Evolutionary conservation across 202 grass and related monocot genomes (phyloP).

Genomic region (Panicum hallii): DNA sequence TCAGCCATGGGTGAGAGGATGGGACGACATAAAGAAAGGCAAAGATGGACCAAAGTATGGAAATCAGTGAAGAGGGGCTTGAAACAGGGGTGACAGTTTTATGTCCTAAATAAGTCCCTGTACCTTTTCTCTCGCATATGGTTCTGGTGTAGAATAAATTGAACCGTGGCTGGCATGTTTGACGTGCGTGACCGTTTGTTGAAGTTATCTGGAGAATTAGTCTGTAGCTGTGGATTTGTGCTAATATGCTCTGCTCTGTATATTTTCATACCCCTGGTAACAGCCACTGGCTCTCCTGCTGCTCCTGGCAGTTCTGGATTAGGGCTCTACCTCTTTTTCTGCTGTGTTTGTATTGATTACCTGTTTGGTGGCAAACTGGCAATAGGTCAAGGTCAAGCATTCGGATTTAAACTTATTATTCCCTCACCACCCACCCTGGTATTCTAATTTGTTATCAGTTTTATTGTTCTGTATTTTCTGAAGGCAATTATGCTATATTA

Average conservation of each 20-base stretch:
- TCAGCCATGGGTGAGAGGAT: conserved; percentile 93
- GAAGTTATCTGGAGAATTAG: conserved; percentile 3
- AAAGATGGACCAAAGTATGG: conserved; percentile 74
- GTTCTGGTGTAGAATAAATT: conserved; percentile 48
- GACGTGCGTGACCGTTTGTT: not conserved
- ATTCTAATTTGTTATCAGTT: too few relatives aligned
- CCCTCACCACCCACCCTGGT: too few relatives aligned
- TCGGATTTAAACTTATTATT: not conserved
- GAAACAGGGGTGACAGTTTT: not conserved
- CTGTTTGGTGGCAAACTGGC: not conserved
- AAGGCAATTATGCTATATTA: too few relatives aligned
- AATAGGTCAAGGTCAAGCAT: not conserved
- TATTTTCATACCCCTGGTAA: not conserved
- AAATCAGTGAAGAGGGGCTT: conserved; percentile 73
- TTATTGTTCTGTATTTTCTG: too few relatives aligned
- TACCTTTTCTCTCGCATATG: not conserved
- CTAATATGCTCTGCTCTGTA: not conserved
- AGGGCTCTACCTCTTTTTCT: not conserved
- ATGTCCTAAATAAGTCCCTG: conserved; percentile 10
- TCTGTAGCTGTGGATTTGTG: not conserved
- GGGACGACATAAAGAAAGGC: conserved; percentile 86
- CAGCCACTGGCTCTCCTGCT: not conserved
- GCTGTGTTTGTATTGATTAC: not conserved
- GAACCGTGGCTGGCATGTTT: conserved; percentile 4
- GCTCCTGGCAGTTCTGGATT: not conserved